Percentiles rank a stretch among this genome's conserved stretches.
These are phyloP conservation scores for Hansenula sp. DNA, from an alignment of 1,139 yeast genomes.

Conservation along the genomic window DNA sequence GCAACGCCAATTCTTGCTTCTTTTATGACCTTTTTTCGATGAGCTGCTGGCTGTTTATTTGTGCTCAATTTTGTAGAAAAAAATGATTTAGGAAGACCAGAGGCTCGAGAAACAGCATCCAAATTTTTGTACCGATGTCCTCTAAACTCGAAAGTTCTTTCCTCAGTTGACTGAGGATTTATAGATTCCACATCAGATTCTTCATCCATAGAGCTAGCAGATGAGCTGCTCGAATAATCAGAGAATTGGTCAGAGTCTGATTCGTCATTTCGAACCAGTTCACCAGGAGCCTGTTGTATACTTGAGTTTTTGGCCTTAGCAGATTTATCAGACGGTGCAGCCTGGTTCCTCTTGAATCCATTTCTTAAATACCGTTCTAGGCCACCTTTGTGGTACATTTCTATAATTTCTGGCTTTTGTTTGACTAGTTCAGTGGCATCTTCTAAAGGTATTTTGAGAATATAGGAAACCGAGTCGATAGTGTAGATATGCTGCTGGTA, in stretches of 20 bases:
- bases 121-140: conserved; percentile 16
- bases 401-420: conserved; percentile 15
- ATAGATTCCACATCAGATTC: conserved; percentile 4
- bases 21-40: background rate
- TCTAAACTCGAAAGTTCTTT: conserved; percentile 9
- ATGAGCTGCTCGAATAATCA: background rate
- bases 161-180: background rate
- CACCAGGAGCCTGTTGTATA: too few relatives aligned
- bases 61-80: conserved; percentile 11
- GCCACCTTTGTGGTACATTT: conserved; percentile 15
- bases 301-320: too few relatives aligned
- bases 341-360: too few relatives aligned
- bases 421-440: conserved; percentile 18
- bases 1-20: conserved; percentile 17
- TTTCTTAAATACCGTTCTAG: conserved; percentile 10
- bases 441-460: conserved; percentile 12
- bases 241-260: too few relatives aligned
- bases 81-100: conserved; percentile 19
- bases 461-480: conserved; percentile 19
- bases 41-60: background rate
- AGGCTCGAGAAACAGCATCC: conserved; percentile 14
- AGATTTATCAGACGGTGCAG: too few relatives aligned
- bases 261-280: too few relatives aligned
- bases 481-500: conserved; percentile 22
- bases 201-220: background rate